phyloP scores from a whole-genome alignment of 148 eudicot genomes.

The Drosera capensis region DNA sequence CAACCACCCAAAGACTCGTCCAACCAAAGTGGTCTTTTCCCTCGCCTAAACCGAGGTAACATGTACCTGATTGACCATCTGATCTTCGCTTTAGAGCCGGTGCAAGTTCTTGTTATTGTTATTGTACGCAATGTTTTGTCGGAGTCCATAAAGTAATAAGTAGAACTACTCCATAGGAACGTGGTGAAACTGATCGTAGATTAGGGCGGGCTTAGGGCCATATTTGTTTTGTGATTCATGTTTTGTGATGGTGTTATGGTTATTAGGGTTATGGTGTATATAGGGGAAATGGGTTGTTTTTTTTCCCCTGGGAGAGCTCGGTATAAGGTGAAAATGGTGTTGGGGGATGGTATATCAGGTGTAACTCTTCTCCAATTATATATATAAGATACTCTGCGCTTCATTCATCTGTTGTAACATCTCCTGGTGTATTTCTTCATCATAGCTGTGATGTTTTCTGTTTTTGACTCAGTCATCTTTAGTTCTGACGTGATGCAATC shows the following conservation, averaged over 20 bases:
- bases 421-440: neutral
- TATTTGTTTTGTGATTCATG: neutral
- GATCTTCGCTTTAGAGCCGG: neutral
- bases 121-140: neutral
- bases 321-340: neutral
- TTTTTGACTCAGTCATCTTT: no score
- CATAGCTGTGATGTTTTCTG: no score
- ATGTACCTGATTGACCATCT: neutral
- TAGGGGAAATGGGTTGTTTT: neutral
- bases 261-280: neutral
- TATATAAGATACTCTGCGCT: neutral
- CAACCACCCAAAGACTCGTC: conserved; percentile 5
- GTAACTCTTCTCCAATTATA: neutral
- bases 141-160: neutral
- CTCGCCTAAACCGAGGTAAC: conserved; percentile 15
- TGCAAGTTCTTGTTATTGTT: neutral
- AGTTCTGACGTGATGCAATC: no score
- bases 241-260: neutral
- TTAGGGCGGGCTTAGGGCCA: no score
- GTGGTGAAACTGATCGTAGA: neutral
- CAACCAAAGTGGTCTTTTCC: conserved; percentile 10
- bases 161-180: no score
- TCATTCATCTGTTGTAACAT: neutral
- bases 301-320: neutral
- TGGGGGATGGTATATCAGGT: neutral